Base-by-base conservation (phyloP, 768 basidiomycete genomes). In the Cystobasidium tubakii region DNA sequence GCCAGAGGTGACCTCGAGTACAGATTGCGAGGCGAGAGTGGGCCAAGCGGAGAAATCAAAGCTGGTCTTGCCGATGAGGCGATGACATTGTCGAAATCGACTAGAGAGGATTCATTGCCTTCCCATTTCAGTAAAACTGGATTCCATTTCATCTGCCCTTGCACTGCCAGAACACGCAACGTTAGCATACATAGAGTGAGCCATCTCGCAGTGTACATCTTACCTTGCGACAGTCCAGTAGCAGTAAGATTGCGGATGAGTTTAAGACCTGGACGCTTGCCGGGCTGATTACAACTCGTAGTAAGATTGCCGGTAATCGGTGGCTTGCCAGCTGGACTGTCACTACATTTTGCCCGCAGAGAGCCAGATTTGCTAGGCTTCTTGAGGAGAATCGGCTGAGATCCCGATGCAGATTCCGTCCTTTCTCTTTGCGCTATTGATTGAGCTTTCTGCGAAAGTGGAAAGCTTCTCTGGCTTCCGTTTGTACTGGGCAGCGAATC, bases 101-200 rank as follows among this genome's bases (percentile, higher is more conserved):
- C 88, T 34, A 97, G 85, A 19, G 87, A 87, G 73, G 90, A 88
- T 76, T 99, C 95, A 81, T 99, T 98, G 66, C 95, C 95, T 84
- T 99, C 95, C 95, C 95, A 99, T 50, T 44, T 75, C 43, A 70
- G 60, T 33, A 42, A n/a, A 31, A 62, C 83, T 46, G 95, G 94
- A 82, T 99, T 98, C 91, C 92, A 99, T 79, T 87, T 90, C 95
- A 99, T 99, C 69, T 94, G 91, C 25, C 92, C 93, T 73, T 95
- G 86, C 57, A 92, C 95, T 95, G 79, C 6, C 21, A n/a, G n/a
- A n/a, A n/a, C n/a, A n/a, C n/a, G n/a, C n/a, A n/a, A n/a, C n/a
- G n/a, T n/a, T n/a, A n/a, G n/a, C n/a, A n/a, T n/a, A n/a, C n/a
- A n/a, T n/a, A n/a, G n/a, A n/a, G n/a, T n/a, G n/a, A n/a, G n/a